Conservation (phyloP, 2,329 filamentous ascomycete genomes). For the Fusarium liriodendri region DNA sequence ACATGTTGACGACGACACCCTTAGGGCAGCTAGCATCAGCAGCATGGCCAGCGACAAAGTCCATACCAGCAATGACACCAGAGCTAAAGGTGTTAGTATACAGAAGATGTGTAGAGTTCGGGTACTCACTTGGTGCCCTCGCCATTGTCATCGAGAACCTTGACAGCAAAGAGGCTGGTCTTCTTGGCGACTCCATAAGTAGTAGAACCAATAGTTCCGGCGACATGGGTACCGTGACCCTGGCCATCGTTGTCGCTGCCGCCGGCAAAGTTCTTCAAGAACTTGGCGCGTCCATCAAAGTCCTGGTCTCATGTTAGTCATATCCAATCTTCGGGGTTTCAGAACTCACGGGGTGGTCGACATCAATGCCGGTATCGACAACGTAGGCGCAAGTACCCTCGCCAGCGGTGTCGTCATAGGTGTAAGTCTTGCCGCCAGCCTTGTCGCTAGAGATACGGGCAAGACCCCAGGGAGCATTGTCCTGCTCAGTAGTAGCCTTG, state of each 20-base stretch:
- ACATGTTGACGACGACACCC: constrained; percentile 67
- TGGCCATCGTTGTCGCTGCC: constrained; percentile 45
- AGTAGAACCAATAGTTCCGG: constrained; percentile 49
- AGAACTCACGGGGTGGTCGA: constrained; percentile 50
- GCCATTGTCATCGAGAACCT: constrained; percentile 55
- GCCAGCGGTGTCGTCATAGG: constrained; percentile 55
- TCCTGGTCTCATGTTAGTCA: constrained; percentile 29
- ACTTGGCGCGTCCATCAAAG: constrained; percentile 50
- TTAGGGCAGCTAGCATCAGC: constrained; percentile 52
- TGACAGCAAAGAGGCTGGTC: constrained; percentile 56
- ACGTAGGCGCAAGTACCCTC: constrained; percentile 57
- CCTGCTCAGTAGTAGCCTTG: constrained; percentile 46
- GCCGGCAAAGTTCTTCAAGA: constrained; percentile 44
- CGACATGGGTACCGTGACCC: constrained; percentile 57
- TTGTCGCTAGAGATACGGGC: constrained; percentile 51
- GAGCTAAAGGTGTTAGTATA: constrained; percentile 41
- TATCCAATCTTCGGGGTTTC: neutral
- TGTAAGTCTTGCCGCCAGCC: constrained; percentile 48
- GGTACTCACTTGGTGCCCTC: constrained; percentile 42
- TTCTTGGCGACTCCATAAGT: constrained; percentile 57
- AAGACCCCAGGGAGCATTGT: constrained; percentile 53
- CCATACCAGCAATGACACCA: constrained; percentile 58
- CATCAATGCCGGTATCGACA: constrained; percentile 58
- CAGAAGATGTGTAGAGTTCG: too few relatives aligned
- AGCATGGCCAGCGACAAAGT: constrained; percentile 55